Conservation (phyloP, 495 filamentous ascomycete genomes). For the Bacidia gigantensis region DNA sequence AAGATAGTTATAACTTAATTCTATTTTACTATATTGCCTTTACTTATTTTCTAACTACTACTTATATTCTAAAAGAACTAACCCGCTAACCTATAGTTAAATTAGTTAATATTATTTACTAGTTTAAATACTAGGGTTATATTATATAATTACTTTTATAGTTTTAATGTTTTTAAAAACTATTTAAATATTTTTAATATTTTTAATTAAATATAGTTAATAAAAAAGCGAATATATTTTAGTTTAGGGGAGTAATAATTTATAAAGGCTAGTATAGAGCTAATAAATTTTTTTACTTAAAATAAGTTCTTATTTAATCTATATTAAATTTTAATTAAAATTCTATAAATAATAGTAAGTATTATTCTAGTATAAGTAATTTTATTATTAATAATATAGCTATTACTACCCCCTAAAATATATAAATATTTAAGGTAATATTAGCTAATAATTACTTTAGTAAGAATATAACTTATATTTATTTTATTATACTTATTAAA, state of each 20-base stretch:
- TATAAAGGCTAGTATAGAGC: too few relatives aligned
- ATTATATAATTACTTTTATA: too few relatives aligned
- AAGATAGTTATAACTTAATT: too few relatives aligned
- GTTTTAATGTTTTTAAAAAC: neutral
- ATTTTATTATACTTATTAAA: neutral
- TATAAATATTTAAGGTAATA: neutral
- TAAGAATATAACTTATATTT: neutral
- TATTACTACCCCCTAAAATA: neutral
- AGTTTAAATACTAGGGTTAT: neutral
- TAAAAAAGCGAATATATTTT: neutral
- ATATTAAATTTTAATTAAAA: neutral
- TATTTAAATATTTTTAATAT: neutral
- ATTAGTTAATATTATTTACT: neutral
- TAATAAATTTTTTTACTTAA: neutral
- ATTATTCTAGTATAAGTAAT: constrained; percentile 1
- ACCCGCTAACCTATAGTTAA: too few relatives aligned
- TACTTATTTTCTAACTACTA: too few relatives aligned
- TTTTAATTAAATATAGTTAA: neutral
- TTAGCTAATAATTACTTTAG: neutral
- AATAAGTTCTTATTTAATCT: neutral
- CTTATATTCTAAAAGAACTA: too few relatives aligned
- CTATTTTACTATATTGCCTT: too few relatives aligned
- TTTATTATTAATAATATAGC: neutral
- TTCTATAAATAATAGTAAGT: neutral
- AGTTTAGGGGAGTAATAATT: too few relatives aligned